Conservation (phyloP, 148 eudicot species). For the Persicaria maculosa region DNA sequence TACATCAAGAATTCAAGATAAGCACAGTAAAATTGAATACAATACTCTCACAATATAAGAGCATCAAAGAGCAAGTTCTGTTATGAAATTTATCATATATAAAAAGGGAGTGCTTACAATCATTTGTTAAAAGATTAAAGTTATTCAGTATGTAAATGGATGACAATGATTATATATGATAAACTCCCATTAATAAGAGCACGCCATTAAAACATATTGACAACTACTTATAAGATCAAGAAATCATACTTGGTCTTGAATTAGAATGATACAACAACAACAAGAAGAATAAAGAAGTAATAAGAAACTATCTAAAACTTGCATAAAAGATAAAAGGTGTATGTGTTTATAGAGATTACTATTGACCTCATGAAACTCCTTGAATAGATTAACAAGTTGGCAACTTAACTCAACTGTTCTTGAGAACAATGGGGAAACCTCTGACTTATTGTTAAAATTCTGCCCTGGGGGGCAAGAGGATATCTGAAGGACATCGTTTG, state of each 20-base stretch:
- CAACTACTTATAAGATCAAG: background rate
- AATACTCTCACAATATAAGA: too few relatives aligned
- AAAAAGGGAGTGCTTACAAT: too few relatives aligned
- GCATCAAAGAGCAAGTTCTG: too few relatives aligned
- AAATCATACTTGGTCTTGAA: background rate
- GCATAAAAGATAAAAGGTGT: background rate
- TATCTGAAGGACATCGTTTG: too few relatives aligned
- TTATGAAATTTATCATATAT: too few relatives aligned
- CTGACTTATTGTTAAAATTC: conserved; percentile 30
- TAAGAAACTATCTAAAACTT: background rate
- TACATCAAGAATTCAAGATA: too few relatives aligned
- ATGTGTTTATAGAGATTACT: conserved; percentile 2
- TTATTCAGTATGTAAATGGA: too few relatives aligned
- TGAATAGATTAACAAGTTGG: conserved; percentile 58
- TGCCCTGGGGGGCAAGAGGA: conserved; percentile 27
- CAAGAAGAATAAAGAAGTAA: background rate
- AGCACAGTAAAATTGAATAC: too few relatives aligned
- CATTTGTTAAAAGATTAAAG: too few relatives aligned
- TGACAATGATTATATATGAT: too few relatives aligned
- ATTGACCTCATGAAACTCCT: conserved; percentile 96
- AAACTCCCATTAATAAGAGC: too few relatives aligned
- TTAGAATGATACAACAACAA: background rate
- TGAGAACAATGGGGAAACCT: conserved; percentile 28
- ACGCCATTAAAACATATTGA: too few relatives aligned
- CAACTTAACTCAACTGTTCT: conserved; percentile 64